A percentile compares a stretch with the other conserved stretches of the same genome.
Evolutionary conservation across 176 grass and related monocot genomes (phyloP).

Genomic region (Rhynchospora tenuis): DNA sequence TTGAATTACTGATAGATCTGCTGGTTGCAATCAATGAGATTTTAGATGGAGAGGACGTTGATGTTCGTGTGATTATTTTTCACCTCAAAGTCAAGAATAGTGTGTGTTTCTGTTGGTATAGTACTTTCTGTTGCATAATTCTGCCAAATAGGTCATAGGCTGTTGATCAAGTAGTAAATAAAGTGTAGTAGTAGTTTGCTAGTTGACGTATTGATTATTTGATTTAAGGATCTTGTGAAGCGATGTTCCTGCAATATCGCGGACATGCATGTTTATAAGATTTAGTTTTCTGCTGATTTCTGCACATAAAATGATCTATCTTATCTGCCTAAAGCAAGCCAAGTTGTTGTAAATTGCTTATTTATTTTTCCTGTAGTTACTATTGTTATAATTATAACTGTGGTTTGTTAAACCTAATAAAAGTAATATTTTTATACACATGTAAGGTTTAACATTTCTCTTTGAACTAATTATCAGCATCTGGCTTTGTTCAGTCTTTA

Average conservation of each 20-base stretch:
- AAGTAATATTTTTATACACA: not conserved
- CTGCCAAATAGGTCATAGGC: not conserved
- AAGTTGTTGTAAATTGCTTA: not conserved
- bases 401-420: not conserved
- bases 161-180: not conserved
- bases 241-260: not conserved
- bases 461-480: not conserved
- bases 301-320: not conserved
- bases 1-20: slow-evolving; percentile 22
- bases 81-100: not conserved
- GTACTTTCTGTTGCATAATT: not conserved
- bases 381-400: not conserved
- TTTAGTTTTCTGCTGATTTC: not conserved
- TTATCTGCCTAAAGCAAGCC: not conserved
- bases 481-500: not conserved
- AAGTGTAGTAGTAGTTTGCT: not conserved
- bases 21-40: not conserved
- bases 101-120: not conserved
- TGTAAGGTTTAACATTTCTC: not conserved
- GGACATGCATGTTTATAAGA: not conserved
- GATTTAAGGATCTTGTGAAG: not conserved
- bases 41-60: not conserved
- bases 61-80: not conserved
- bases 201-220: not conserved
- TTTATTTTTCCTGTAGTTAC: not conserved